Evolutionary conservation across 768 basidiomycete genomes (phyloP), one percentile per base, ranked within the genome.

Genomic region (Daedalea quercina): DNA sequence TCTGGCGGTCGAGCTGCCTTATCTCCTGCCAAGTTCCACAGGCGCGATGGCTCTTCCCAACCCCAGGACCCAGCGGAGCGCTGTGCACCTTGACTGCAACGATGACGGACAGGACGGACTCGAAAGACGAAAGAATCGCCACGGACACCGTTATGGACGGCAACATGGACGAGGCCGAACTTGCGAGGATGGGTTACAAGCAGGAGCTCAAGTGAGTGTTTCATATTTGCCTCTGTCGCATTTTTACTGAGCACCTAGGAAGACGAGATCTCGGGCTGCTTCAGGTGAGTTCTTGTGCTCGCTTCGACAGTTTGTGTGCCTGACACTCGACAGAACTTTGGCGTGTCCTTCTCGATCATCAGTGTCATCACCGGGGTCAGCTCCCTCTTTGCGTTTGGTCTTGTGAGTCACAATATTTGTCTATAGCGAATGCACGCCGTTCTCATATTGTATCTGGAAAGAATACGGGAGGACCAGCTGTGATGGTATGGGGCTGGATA

Each of bases 401-500:
- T 87, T 65, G 84, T 85, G 59, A 54, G 81, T 69, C 1, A 34
- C 7, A 23, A 19, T 19, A 46, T 13, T 3, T 11, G 50, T n/a
- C n/a, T n/a, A n/a, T n/a, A 35, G 17, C 34, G 34, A 35, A 8
- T 3, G 28, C 9, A 20, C 19, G 15, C 7, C 24, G 20, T 28
- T 47, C n/a, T 34, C 51, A 19, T 54, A 46, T 47, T 47, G 22
- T 6, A 9, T 22, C 19, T 12, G n/a, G 43, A 53, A 42, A 87
- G 81, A 84, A 79, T 44, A 88, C 85, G 0, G 86, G 87, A 40
- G 87, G 87, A 8, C 85, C 85, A 0, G 85, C 74, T 0, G 84
- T 86, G 2, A 89, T 87, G 85, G 82, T 84, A 0, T 86, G 84
- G 83, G 83, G 84, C 17, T 87, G 80, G 79, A 63, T 84, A 2